Evolutionary conservation across 352 stramenopile genomes (phyloP), one percentile per base, ranked within the genome.

Genomic region (Pythium diclinum): DNA sequence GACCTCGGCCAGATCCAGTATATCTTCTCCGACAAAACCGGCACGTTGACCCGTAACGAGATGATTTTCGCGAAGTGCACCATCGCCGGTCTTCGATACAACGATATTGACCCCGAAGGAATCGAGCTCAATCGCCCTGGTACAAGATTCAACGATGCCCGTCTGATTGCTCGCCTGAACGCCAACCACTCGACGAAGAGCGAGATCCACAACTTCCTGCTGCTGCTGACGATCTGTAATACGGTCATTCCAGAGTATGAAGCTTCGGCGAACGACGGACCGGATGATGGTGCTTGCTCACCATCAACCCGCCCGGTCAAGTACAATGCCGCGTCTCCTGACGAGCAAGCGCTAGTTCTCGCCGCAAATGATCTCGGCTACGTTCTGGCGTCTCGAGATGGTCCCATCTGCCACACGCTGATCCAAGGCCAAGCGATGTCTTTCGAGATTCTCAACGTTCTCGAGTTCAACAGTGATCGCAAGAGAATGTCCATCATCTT

Each of bases 401-500:
- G 87, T 3, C 65, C 76, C 16, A 79, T 89, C 9, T 93, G 85
- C 47, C 64, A 94, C 47, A 81, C 83, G 3, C 19, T 77, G 17
- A 88, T 95, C 61, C 85, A 87, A 53, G 87, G 87, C 6, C 61
- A 68, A 38, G 60, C 73, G 9, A 76, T 87, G 78, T 90, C 83
- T 19, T 99, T 94, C 79, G 75, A 93, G 59, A 90, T 99, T 59
- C 73, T 99, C 55, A 97, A 98, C 52, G 86, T 99, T 6, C 96
- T 99, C 53, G 97, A 99, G 72, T 99, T 99, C 79, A 98, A 98
- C 72, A 98, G 92, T 56, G 89, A 98, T 56, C 81, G 98, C 13
- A 99, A 99, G 76, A 80, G 98, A 59, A 99, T 99, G 97, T 99
- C 94, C 19, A 91, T 99, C 36, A 79, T 99, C 34, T 88, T 98